Base-by-base conservation (phyloP, 2,329 filamentous ascomycete genomes). In the Fonsecaea pugnacius region DNA sequence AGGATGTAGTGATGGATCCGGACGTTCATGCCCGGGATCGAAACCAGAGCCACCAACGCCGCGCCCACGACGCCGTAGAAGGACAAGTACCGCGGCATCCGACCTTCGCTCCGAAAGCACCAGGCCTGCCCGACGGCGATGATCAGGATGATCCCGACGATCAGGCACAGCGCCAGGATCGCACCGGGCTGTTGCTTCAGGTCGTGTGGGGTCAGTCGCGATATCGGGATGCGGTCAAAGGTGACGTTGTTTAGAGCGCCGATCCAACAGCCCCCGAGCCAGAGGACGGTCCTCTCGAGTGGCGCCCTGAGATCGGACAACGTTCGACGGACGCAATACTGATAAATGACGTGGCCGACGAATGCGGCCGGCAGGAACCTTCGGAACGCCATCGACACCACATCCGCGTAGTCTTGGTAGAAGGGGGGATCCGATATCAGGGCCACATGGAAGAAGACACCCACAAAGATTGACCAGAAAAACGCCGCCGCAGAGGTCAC, bases 1-100 rank as follows among this genome's bases (percentile, higher is more conserved):
- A 88, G 79, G 70, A 88, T 86, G 71, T 88, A 88, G 70, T 88
- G 85, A 69, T 88, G 85, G 63, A 88, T 86, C n/a, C 85, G 82
- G 21, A 88, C 78, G 65, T 83, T 84, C 76, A 87, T 82, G 43
- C 81, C 76, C 0, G 85, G 85, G 2, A 87, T 75, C 30, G 79
- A 69, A 0, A 85, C 69, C 1, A 86, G 70, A 7, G 71, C 70
- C 14, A 70, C 68, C 3, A 77, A 75, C 53, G 85, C 75, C 10
- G 32, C 38, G 43, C 50, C 64, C 24, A 67, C 36, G 38, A 83
- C 70, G 24, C 74, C 80, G 69, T 85, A 85, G 52, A 85, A 73
- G 32, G 72, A 73, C 55, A 87, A 73, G 74, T 81, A 82, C 24
- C 76, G 73, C 10, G 82, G 82, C 67, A 87, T 78, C n/a, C 84